Base-by-base conservation (phyloP, 1,284 basidiomycete species). In the Melampsora larici-populina region DNA sequence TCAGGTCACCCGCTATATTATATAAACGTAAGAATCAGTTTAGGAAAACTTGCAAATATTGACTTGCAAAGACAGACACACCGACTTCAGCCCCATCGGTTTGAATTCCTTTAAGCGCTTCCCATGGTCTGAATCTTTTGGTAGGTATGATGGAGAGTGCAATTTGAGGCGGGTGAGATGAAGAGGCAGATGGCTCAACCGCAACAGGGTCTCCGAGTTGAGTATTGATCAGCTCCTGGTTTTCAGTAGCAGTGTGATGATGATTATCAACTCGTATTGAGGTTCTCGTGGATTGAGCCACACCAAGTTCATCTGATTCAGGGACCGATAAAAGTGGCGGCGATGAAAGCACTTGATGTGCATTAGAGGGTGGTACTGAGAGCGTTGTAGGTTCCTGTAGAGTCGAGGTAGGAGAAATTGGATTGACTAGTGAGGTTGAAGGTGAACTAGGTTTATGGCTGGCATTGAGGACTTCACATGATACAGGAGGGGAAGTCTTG, bases 41-140 rank as follows among this genome's bases (percentile, higher is more conserved):
- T 64, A 64, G 21, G 29, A 29, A 73, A 11, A 58, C 17, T 43
- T 46, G 29, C 29, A 46, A 13, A 48, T 0, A 51, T n/a, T 40
- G 8, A 43, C 29, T 11, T 5, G n/a, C 24, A 46, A 43, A 33
- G 26, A 26, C 29, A 24, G n/a, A 73, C 71, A 33, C 29, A 75
- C 65, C 66, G 5, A 69, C 74, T 49, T 77, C 66, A 63, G 65
- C 6, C 40, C 66, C 63, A 36, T 75, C 74, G 6, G 74, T 77
- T 69, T 77, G 66, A 17, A 77, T 68, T 29, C 66, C 66, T 68
- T 77, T 77, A 40, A 77, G 74, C n/a, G 74, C 66, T 29, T 68
- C 74, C 74, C 74, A 77, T 1, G 74, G 66, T 48, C 67, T 77
- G 33, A 60, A 77, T 63, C 67, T 69, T 36, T 77, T 77, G 26